Evolutionary conservation across 495 filamentous ascomycete species (phyloP), one percentile per base, ranked within the genome.

Genomic region (Trichoderma reesei): DNA sequence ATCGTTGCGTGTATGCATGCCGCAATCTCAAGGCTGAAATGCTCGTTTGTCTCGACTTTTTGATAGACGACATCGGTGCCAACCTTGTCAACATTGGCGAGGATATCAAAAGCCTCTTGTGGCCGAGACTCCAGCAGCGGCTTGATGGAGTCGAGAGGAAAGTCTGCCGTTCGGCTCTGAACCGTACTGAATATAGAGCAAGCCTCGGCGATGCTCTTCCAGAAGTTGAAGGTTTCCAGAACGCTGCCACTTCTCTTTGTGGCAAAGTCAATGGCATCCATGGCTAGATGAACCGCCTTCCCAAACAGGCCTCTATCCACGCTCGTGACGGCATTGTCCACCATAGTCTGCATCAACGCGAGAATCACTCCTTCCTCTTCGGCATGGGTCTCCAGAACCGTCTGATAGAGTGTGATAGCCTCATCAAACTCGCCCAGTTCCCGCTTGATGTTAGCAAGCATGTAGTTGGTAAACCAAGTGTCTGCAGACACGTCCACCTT

Each of bases 381-480:
- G 0, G 88, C 85, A 5, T 85, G 85, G 14, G 77, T 72, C 3
- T 74, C 71, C 60, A 96, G 77, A 14, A 98, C 89, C 10, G 82
- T 76, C 63, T 84, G 79, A 69, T 98, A 96, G 37, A 87, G 84
- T 13, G 75, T 68, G 66, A 93, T 88, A 10, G 94, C 90, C 39
- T 88, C 87, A 60, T 93, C 89, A 72, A 88, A 96, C 18, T 96
- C 86, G 10, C 92, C 91, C 41, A 98, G 80, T 72, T 98, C 94
- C 44, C 94, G 83, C 69, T 90, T 88, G 18, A 98, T 89, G 65
- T 99, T 97, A 2, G 92, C 93, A n/a, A 96, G 81, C 86, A 99
- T 96, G 70, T 97, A 96, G 67, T 90, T 88, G 7, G 91, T 90
- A 72, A 97, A 98, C 94, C 94, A 99, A 41, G 83, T 86, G 46